These are phyloP conservation scores for Coniella vitis DNA, from an alignment of 2,329 filamentous ascomycete species.

Conservation along the genomic window DNA sequence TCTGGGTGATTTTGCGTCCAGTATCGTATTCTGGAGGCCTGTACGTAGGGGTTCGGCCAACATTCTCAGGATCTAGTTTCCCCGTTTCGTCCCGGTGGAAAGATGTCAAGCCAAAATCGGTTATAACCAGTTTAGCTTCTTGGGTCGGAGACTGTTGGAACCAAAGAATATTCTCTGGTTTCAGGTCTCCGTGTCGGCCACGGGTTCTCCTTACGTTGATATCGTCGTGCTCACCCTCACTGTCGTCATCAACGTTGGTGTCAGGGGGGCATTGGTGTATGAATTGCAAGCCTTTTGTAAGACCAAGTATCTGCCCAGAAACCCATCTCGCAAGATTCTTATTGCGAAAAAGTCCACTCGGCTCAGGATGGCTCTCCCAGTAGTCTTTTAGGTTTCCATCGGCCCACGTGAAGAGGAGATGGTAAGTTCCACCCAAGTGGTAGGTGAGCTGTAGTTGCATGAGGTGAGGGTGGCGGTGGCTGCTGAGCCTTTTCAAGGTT, in stretches of 20 bases:
- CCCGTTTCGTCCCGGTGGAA: constrained; percentile 6
- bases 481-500: constrained; percentile 4
- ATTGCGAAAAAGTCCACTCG: neutral
- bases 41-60: neutral
- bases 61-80: neutral
- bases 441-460: constrained; percentile 5
- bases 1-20: neutral
- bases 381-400: constrained; percentile 4
- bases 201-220: neutral
- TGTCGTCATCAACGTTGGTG: neutral
- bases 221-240: neutral
- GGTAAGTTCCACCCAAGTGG: neutral
- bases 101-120: constrained; percentile 14
- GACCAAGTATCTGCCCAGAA: neutral
- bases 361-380: neutral
- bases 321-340: neutral
- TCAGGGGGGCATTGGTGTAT: constrained; percentile 8
- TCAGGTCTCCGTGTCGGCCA: constrained; percentile 14
- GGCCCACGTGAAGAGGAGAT: constrained; percentile 6
- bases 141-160: neutral
- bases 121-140: constrained; percentile 5
- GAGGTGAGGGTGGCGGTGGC: constrained; percentile 1
- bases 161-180: constrained; percentile 14
- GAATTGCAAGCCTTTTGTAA: neutral
- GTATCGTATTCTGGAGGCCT: constrained; percentile 6